phyloP scores from a whole-genome alignment of 768 basidiomycete species.

The Lanmaoa rubissima region DNA sequence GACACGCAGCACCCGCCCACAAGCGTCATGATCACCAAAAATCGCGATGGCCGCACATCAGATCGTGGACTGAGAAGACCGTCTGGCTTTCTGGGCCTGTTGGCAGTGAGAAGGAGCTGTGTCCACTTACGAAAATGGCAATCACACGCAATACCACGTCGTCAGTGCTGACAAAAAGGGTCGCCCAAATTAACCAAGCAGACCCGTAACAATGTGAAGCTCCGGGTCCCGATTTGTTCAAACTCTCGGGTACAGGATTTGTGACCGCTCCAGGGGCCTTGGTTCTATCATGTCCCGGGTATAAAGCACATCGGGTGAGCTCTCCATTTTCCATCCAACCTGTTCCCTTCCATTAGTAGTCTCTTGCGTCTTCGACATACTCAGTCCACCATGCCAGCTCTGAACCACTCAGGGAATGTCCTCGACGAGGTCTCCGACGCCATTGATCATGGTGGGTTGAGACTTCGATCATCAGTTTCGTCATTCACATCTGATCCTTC shows the following conservation, averaged over 20 bases:
- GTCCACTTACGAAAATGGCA: slow-evolving; percentile 6
- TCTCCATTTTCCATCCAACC: slow-evolving; percentile 3
- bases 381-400: slow-evolving; percentile 24
- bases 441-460: slow-evolving; percentile 44
- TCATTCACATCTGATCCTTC: not conserved
- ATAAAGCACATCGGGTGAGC: slow-evolving; percentile 16
- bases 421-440: slow-evolving; percentile 49
- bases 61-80: slow-evolving; percentile 14
- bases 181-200: slow-evolving; percentile 9
- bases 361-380: not conserved
- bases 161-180: slow-evolving; percentile 17
- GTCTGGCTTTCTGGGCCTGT: not conserved
- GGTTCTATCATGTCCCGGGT: slow-evolving; percentile 11
- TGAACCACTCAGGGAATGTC: slow-evolving; percentile 26
- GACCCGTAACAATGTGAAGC: slow-evolving; percentile 16
- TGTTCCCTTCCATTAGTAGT: not conserved
- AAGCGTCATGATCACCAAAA: slow-evolving; percentile 17
- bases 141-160: slow-evolving; percentile 14
- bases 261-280: slow-evolving; percentile 5
- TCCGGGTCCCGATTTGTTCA: slow-evolving; percentile 20
- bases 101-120: slow-evolving; percentile 9
- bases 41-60: slow-evolving; percentile 11
- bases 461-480: not conserved
- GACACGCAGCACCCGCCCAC: slow-evolving; percentile 7
- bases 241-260: slow-evolving; percentile 12